Base-by-base conservation (phyloP, 768 basidiomycete species). In the Collybiopsis confluens region DNA sequence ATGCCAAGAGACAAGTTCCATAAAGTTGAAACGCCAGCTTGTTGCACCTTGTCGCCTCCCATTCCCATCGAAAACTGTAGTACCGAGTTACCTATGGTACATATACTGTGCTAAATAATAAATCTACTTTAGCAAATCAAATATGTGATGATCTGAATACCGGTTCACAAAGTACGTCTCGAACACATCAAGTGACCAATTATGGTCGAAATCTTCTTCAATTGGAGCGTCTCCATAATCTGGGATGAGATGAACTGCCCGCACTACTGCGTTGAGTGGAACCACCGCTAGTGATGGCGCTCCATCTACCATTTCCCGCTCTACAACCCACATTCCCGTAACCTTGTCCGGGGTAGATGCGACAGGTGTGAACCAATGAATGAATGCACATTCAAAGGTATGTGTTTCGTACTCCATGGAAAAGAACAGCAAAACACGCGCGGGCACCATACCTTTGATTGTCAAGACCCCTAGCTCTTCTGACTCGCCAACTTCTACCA, bases 271-370 rank as follows among this genome's bases (percentile, higher is more conserved):
- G 4, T 64, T 56, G 0, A 64, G 2, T 9, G 59, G 56, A 3
- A 62, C 53, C 5, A 64, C 47, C 7, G 52, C 42, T 4, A 40
- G 11, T 10, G 9, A 23, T 43, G 42, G 42, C 45, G 10, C 21
- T 23, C 10, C 24, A 10, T 28, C 18, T 13, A 10, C 10, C 7
- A 10, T 23, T 9, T 16, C 8, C 0, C 57, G 61, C 35, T 59
- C 51, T 1, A 65, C 58, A 4, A 64, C 58, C 65, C 64, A 67
- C 65, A 67, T 64, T 0, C 64, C 61, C 0, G 62, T 64, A 4
- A 55, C 43, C 2, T 36, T 3, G 40, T 65, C 62, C 3, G 61
- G 62, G 0, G 30, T 41, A 4, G 56, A 13, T 1, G 58, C 59
- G 4, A 53, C 37, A 8, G 28, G 43, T 13, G 56, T 57, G 48